phyloP scores from a whole-genome alignment of 805 yeast genomes.

The Ascoidea rubescens region DNA sequence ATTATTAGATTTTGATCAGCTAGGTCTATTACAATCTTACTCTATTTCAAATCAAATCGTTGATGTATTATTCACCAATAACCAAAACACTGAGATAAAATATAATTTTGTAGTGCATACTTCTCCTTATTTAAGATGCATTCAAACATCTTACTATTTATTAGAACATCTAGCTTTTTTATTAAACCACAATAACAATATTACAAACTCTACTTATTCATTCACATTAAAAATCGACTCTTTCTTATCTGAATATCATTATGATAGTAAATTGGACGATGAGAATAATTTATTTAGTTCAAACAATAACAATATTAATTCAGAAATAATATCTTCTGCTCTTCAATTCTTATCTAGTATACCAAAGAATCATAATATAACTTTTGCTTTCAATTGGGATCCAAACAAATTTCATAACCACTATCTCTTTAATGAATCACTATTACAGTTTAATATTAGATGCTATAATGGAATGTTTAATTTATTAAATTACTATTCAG shows the following conservation, averaged over 20 bases:
- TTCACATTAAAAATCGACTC: neutral
- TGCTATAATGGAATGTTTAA: constrained; percentile 3
- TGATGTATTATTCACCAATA: too few species aligned
- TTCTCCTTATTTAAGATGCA: constrained; percentile 4
- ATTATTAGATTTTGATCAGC: too few species aligned
- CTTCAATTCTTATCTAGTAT: neutral
- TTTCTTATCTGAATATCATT: neutral
- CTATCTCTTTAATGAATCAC: constrained; percentile 1
- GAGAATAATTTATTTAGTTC: neutral
- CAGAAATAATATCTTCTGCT: neutral
- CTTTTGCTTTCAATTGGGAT: constrained; percentile 1
- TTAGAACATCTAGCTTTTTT: constrained; percentile 1
- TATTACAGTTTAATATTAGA: constrained; percentile 1
- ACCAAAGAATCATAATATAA: neutral
- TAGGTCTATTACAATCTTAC: neutral
- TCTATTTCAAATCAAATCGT: neutral
- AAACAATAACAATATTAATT: neutral
- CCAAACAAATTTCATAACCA: constrained; percentile 2
- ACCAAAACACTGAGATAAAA: too few species aligned
- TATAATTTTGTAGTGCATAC: constrained; percentile 1
- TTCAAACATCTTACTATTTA: constrained; percentile 1
- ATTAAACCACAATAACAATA: neutral
- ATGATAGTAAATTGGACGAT: neutral
- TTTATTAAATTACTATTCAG: constrained; percentile 2
- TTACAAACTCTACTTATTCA: neutral